These are phyloP conservation scores for Stellera chamaejasme DNA, from an alignment of 345 rosid species.

Conservation along the genomic window DNA sequence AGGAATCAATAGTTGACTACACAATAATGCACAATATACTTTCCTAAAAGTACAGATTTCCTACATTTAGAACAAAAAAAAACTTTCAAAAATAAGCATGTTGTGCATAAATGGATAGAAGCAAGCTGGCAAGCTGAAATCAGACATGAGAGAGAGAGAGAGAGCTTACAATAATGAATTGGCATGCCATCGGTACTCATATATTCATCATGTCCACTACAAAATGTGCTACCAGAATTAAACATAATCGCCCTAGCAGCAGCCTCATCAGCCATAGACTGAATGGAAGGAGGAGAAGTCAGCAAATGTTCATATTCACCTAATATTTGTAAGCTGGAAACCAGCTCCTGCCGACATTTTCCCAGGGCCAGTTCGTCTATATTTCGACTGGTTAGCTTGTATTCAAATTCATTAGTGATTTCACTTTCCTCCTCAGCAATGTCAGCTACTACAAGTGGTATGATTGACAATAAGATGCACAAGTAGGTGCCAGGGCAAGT, in stretches of 20 bases:
- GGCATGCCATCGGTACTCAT: conserved; percentile 72
- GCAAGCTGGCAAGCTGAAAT: no score
- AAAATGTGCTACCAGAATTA: conserved; percentile 47
- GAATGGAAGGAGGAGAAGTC: conserved; percentile 59
- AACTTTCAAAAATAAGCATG: no score
- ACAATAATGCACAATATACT: no score
- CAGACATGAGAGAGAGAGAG: neutral
- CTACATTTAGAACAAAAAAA: no score
- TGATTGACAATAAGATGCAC: conserved; percentile 71
- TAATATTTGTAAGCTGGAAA: conserved; percentile 70
- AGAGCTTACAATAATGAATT: conserved; percentile 64
- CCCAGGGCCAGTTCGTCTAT: conserved; percentile 45
- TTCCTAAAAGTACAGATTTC: no score
- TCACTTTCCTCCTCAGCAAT: conserved; percentile 88
- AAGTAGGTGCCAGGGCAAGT: conserved; percentile 80
- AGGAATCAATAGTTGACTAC: no score
- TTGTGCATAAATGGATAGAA: no score
- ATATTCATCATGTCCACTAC: conserved; percentile 53
- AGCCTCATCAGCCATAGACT: conserved; percentile 81
- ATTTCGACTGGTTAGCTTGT: conserved; percentile 30
- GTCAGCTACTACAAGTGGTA: conserved; percentile 65
- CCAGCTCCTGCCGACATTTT: conserved; percentile 54
- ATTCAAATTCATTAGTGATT: conserved; percentile 43
- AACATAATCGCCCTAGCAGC: conserved; percentile 73
- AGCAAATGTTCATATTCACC: conserved; percentile 75